Base-by-base conservation (phyloP, 331 rosid species). In the Arachis monticola region DNA sequence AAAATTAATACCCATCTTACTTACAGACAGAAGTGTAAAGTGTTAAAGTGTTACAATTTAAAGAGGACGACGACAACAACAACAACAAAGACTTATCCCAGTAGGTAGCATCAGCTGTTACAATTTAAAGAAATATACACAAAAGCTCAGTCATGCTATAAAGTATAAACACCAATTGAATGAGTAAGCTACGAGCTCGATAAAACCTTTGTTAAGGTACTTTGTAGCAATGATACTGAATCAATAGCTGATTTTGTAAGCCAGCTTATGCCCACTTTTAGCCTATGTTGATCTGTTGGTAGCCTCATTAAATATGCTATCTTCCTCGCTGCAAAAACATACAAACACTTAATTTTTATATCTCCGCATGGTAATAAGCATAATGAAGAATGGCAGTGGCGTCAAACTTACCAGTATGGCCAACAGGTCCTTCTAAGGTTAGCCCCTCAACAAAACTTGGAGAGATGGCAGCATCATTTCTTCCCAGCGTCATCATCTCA, bases 221-320 rank as follows among this genome's bases (percentile, higher is more conserved):
- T 88, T 64, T 94, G 99, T 27, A 92, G 75, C 17, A 81, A 80
- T 44, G 93, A 79, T 67, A 90, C 87, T 30, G 97, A 90, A 70
- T 90, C 97, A 70, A 92, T 74, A 30, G 97, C 97, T 50, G 97
- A 85, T 61, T 94, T 94, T 68, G 96, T 64, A 42, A 94, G 81
- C 99, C 99, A 94, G 89, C 99, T 94, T 66, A 92, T 86, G 74
- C 99, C 99, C 70, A 94, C 99, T 86, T 86, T 92, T 42, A 94
- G 82, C 86, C 77, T 87, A 74, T 94, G 99, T 84, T 92, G 91
- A 40, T 92, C 96, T 12, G 99, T 92, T n/a, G 99, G 99, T 79
- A 94, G 78, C 85, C 99, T 86, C 48, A 90, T 81, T 88, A 92
- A 80, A 88, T 94, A 94, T 60, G 99, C 99, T 75, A 92, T 68